These are phyloP conservation scores for Pugionium cornutum DNA, from an alignment of 345 rosid genomes.

Conservation along the genomic window DNA sequence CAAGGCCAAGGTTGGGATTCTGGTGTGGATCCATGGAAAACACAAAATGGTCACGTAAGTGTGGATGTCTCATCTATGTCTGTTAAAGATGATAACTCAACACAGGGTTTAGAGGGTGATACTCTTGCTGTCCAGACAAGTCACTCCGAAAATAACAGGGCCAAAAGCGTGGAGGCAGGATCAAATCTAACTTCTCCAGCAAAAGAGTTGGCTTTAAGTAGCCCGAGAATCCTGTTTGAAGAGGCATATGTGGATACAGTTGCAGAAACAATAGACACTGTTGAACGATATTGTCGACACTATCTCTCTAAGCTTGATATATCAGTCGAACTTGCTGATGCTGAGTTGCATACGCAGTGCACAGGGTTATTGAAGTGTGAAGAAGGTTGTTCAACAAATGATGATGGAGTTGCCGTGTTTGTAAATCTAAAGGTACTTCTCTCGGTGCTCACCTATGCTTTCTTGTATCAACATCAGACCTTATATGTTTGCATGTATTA, in stretches of 20 bases:
- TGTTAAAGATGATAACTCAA: constrained; percentile 59
- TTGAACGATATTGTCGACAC: constrained; percentile 38
- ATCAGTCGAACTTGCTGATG: constrained; percentile 69
- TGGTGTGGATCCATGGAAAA: constrained; percentile 75
- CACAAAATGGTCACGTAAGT: constrained; percentile 64
- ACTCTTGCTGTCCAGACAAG: constrained; percentile 47
- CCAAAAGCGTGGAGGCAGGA: constrained; percentile 53
- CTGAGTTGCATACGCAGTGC: constrained; percentile 55
- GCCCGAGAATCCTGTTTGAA: constrained; percentile 42
- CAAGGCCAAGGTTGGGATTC: constrained; percentile 80
- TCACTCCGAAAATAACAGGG: constrained; percentile 49
- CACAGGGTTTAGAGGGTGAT: constrained; percentile 56
- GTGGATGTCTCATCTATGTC: constrained; percentile 56
- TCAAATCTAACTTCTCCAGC: constrained; percentile 47
- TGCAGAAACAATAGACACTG: constrained; percentile 35
- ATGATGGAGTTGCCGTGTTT: constrained; percentile 47
- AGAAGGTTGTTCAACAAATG: constrained; percentile 38
- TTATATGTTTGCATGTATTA: neutral
- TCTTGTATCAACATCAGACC: neutral
- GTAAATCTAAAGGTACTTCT: constrained; percentile 65
- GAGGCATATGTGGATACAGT: constrained; percentile 45
- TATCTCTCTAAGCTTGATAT: constrained; percentile 90
- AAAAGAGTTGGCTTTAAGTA: constrained; percentile 45
- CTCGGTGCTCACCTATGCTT: neutral
- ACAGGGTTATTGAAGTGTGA: constrained; percentile 47